Conservation (phyloP, 2,329 filamentous ascomycete genomes). For the Colletotrichum godetiae region DNA sequence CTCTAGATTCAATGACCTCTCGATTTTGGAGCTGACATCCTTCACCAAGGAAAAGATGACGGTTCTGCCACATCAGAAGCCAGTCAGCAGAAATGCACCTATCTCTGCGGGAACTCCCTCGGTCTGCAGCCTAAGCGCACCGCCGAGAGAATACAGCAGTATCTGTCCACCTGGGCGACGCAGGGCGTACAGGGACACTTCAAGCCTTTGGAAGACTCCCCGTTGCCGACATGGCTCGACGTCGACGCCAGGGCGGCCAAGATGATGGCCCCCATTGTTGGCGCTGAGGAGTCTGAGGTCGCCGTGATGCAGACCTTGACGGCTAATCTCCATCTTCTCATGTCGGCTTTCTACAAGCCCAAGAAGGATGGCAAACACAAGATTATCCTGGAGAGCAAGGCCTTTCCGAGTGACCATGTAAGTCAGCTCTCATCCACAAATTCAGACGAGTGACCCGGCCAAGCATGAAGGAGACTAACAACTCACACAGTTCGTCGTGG, state of each 20-base stretch:
- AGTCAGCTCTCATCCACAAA: slow-evolving; percentile 36
- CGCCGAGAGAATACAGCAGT: slow-evolving; percentile 72
- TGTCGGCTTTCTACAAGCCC: slow-evolving; percentile 85
- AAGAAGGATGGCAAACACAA: slow-evolving; percentile 69
- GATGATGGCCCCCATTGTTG: slow-evolving; percentile 77
- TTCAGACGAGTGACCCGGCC: background rate
- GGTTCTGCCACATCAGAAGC: background rate
- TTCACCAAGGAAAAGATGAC: slow-evolving; percentile 3
- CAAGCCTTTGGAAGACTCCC: slow-evolving; percentile 72
- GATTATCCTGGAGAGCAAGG: slow-evolving; percentile 84
- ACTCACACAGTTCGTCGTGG: slow-evolving; percentile 74
- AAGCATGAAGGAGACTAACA: background rate
- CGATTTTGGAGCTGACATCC: slow-evolving; percentile 30
- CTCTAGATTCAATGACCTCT: background rate
- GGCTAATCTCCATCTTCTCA: slow-evolving; percentile 79
- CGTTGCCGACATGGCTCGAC: slow-evolving; percentile 77
- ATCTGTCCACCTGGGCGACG: slow-evolving; percentile 81
- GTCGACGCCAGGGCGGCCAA: slow-evolving; percentile 75
- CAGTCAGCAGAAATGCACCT: slow-evolving; percentile 64
- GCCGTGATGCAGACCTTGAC: slow-evolving; percentile 88
- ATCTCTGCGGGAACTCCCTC: slow-evolving; percentile 91
- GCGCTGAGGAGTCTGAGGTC: slow-evolving; percentile 75
- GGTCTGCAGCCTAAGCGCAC: slow-evolving; percentile 78
- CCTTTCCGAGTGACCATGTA: slow-evolving; percentile 86
- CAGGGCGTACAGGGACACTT: slow-evolving; percentile 88